Percentiles rank a stretch among this genome's conserved stretches.
Evolutionary conservation across 2,329 filamentous ascomycete genomes (phyloP).

Genomic region (Trichoderma sp.): DNA sequence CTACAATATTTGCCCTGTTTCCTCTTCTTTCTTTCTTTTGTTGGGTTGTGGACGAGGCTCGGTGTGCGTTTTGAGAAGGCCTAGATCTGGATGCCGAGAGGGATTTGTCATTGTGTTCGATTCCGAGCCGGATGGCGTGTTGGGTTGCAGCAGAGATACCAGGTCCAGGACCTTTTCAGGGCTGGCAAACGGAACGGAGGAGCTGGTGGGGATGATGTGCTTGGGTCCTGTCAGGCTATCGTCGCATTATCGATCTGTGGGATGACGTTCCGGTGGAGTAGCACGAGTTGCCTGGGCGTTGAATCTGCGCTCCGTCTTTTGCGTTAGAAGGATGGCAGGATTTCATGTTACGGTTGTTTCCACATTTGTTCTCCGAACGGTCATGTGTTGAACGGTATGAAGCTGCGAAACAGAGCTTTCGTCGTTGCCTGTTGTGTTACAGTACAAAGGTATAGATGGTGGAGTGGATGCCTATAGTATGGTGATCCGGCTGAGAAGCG

Average conservation of each 20-base stretch:
- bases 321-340: not conserved
- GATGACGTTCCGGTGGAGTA: constrained; percentile 17
- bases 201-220: constrained; percentile 3
- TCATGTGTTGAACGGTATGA: not conserved
- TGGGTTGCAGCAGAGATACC: constrained; percentile 1
- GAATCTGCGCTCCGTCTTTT: not conserved
- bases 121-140: not conserved
- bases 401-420: not conserved
- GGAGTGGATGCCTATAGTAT: not conserved
- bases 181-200: not conserved
- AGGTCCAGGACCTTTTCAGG: not conserved
- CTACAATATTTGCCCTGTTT: not conserved
- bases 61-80: not conserved
- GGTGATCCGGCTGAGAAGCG: not conserved
- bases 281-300: not conserved
- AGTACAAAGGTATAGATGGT: not conserved
- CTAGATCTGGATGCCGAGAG: constrained; percentile 2
- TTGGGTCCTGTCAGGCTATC: not conserved
- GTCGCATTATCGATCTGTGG: constrained; percentile 15
- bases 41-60: not conserved
- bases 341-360: not conserved
- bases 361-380: not conserved
- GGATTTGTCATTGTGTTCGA: not conserved
- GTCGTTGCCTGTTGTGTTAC: not conserved
- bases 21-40: not conserved